phyloP scores from a whole-genome alignment of 106 monocot genomes.

The Agapanthus africanus region DNA sequence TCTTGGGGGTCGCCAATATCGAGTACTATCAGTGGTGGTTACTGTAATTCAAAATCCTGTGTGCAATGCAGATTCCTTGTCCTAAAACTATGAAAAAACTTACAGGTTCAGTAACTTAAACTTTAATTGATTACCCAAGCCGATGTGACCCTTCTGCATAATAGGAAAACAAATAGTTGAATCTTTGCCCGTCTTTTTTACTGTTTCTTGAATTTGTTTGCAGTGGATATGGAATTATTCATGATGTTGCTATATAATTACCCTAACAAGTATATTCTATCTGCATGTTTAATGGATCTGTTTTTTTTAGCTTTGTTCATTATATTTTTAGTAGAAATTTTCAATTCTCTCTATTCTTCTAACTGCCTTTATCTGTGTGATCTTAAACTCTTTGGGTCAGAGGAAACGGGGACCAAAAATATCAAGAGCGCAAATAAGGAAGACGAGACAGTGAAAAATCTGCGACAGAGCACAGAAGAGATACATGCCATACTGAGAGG shows the following conservation, averaged over 20 bases:
- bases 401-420: neutral
- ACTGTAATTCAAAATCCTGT: neutral
- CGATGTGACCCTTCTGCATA: neutral
- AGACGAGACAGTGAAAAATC: conserved; percentile 5
- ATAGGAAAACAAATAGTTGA: neutral
- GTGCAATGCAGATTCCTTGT: too few species aligned
- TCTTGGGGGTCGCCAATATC: too few species aligned
- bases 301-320: too few species aligned
- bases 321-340: neutral
- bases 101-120: neutral
- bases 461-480: conserved; percentile 22
- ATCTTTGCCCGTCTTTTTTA: neutral
- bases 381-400: conserved; percentile 2
- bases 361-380: too few species aligned
- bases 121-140: neutral
- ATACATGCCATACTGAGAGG: conserved; percentile 39
- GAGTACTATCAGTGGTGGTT: too few species aligned
- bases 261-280: too few species aligned
- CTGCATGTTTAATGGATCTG: neutral
- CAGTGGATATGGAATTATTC: neutral
- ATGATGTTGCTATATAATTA: neutral
- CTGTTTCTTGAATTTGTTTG: neutral
- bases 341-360: too few species aligned
- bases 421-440: neutral
- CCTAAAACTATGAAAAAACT: neutral